A percentile compares a stretch with the other conserved stretches of the same genome.
Conservation (phyloP, 2,329 filamentous ascomycete genomes). For the Trichophaea hybrida region DNA sequence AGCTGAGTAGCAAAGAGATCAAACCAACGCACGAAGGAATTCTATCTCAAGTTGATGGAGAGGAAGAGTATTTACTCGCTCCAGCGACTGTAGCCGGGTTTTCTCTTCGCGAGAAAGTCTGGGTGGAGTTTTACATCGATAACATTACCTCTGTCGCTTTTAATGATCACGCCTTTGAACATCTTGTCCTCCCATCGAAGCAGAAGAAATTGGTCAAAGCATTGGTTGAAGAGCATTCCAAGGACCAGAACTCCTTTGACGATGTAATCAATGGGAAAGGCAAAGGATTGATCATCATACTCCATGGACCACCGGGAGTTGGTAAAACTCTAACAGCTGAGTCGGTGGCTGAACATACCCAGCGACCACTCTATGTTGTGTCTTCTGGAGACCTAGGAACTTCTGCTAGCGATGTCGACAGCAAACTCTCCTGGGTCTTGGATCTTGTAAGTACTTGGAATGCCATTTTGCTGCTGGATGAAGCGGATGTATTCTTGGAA, state of each 20-base stretch:
- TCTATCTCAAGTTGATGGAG: slow-evolving; percentile 65
- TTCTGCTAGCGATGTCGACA: slow-evolving; percentile 43
- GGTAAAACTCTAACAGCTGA: slow-evolving; percentile 46
- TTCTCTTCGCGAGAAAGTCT: slow-evolving; percentile 73
- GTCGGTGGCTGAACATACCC: slow-evolving; percentile 39
- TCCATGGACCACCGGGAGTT: slow-evolving; percentile 41
- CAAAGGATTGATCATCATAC: slow-evolving; percentile 30
- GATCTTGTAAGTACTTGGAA: slow-evolving; percentile 79
- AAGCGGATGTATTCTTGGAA: slow-evolving; percentile 74
- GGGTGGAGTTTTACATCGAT: slow-evolving; percentile 50
- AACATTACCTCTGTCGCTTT: slow-evolving; percentile 38
- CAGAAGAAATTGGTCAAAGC: slow-evolving; percentile 31
- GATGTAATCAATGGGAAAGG: slow-evolving; percentile 42
- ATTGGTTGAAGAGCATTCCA: slow-evolving; percentile 38
- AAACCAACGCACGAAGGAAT: no score
- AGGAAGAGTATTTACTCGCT: slow-evolving; percentile 70
- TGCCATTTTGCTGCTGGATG: slow-evolving; percentile 69
- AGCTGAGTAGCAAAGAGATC: no score
- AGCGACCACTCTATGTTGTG: slow-evolving; percentile 39
- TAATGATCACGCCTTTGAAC: slow-evolving; percentile 28
- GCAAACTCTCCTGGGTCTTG: slow-evolving; percentile 66
- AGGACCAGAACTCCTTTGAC: slow-evolving; percentile 25
- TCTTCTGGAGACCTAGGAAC: slow-evolving; percentile 31
- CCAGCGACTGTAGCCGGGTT: slow-evolving; percentile 77
- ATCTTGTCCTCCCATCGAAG: slow-evolving; percentile 28